Evolutionary conservation across 2,329 filamentous ascomycete genomes (phyloP).

Genomic region (Trichoderma aggressivum): DNA sequence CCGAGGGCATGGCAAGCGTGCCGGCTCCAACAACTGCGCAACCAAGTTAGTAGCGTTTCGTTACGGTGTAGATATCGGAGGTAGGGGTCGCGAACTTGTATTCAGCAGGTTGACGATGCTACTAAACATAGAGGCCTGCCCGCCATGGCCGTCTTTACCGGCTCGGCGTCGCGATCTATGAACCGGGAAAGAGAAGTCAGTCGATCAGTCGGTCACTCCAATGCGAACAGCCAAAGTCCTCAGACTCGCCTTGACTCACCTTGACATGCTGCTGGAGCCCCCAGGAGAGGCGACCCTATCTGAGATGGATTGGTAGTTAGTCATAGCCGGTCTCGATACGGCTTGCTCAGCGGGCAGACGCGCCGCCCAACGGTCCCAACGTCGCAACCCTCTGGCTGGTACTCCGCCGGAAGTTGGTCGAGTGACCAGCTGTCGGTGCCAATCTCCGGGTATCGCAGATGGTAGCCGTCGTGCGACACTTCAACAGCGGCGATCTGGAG

Average conservation of each 20-base stretch:
- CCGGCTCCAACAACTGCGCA: conserved; percentile 83
- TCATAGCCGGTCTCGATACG: conserved; percentile 42
- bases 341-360: neutral
- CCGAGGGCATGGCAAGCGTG: conserved; percentile 91
- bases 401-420: conserved; percentile 1
- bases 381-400: neutral
- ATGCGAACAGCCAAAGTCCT: neutral
- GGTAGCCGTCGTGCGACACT: conserved; percentile 3
- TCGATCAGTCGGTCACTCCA: neutral
- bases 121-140: conserved; percentile 83
- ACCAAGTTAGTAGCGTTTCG: conserved; percentile 18
- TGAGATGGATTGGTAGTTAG: conserved; percentile 52
- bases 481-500: neutral
- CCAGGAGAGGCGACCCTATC: conserved; percentile 44
- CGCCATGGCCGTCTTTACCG: conserved; percentile 68
- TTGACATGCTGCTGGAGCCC: conserved; percentile 47
- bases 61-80: neutral
- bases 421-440: conserved; percentile 10
- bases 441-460: neutral
- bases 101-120: conserved; percentile 95
- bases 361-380: neutral
- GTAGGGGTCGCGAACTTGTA: conserved; percentile 63
- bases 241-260: conserved; percentile 32
- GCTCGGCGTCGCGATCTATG: conserved; percentile 56
- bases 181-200: conserved; percentile 8